Percentiles rank a stretch among this genome's conserved stretches.
phyloP scores from a whole-genome alignment of 768 basidiomycete species.

The Calvatia gigantea region DNA sequence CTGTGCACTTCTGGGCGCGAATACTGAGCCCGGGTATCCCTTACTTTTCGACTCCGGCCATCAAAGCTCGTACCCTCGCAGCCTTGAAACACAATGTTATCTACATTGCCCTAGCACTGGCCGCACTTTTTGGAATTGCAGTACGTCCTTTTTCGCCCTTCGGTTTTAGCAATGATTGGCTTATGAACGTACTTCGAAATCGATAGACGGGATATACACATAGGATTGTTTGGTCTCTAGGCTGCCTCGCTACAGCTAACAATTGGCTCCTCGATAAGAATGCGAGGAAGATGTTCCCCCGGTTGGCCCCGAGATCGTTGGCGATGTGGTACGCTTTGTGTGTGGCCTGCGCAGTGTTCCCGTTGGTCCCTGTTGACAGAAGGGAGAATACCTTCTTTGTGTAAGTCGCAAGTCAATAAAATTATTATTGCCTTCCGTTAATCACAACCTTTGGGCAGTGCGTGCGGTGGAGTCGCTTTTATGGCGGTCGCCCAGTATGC shows the following conservation, averaged over 20 bases:
- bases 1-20: constrained; percentile 73
- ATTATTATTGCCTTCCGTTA: not conserved
- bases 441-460: constrained; percentile 26
- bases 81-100: constrained; percentile 17
- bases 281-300: not conserved
- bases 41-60: constrained; percentile 2
- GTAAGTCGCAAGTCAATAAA: constrained; percentile 39
- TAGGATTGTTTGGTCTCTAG: constrained; percentile 69
- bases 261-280: constrained; percentile 52
- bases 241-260: constrained; percentile 55
- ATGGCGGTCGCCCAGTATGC: constrained; percentile 28
- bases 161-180: not conserved
- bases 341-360: constrained; percentile 56
- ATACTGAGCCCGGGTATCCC: constrained; percentile 32
- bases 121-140: constrained; percentile 69
- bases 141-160: not conserved
- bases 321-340: constrained; percentile 43
- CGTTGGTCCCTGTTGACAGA: constrained; percentile 70
- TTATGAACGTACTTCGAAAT: not conserved
- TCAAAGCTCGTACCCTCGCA: not conserved
- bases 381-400: constrained; percentile 56
- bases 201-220: constrained; percentile 65
- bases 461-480: constrained; percentile 46
- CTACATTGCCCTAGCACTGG: constrained; percentile 42
- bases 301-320: constrained; percentile 28